These are phyloP conservation scores for Helicosporidium sp. DNA, from an alignment of 139 green algal species.

Conservation along the genomic window DNA sequence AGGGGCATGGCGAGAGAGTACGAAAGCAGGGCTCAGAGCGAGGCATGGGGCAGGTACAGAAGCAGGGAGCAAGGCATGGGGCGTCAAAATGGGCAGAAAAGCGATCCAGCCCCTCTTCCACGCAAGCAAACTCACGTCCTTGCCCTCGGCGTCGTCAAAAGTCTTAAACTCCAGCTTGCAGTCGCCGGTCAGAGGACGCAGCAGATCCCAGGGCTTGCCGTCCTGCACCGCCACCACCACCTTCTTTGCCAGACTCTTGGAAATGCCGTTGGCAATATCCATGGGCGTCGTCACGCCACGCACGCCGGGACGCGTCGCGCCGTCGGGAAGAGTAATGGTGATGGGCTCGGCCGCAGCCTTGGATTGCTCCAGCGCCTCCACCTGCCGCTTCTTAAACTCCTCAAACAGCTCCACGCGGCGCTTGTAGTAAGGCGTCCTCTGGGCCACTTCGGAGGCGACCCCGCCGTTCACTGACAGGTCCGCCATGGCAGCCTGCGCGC, in stretches of 20 bases:
- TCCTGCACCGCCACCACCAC: slow-evolving; percentile 60
- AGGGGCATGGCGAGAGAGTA: neutral
- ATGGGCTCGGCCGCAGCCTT: slow-evolving; percentile 33
- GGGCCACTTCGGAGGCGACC: no score
- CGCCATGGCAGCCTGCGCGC: no score
- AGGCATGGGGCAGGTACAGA: neutral
- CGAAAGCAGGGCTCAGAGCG: no score
- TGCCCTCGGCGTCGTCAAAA: slow-evolving; percentile 73
- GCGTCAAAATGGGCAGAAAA: no score
- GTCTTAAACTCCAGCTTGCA: slow-evolving; percentile 66
- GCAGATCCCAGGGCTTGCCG: slow-evolving; percentile 67
- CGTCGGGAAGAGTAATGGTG: slow-evolving; percentile 63
- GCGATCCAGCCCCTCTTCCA: no score
- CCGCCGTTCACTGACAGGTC: no score
- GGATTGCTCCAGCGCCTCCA: slow-evolving; percentile 17
- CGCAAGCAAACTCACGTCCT: slow-evolving; percentile 56
- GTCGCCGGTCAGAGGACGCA: slow-evolving; percentile 64
- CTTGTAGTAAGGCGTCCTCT: slow-evolving; percentile 56
- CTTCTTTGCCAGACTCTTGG: slow-evolving; percentile 75
- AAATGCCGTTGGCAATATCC: slow-evolving; percentile 75
- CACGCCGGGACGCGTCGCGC: slow-evolving; percentile 29
- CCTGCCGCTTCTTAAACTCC: slow-evolving; percentile 39
- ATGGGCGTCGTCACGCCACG: slow-evolving; percentile 70
- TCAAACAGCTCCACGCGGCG: slow-evolving; percentile 78
- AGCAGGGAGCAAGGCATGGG: neutral